Base-by-base conservation (phyloP, 1,284 basidiomycete species). In the Hypsizygus ulmarius region DNA sequence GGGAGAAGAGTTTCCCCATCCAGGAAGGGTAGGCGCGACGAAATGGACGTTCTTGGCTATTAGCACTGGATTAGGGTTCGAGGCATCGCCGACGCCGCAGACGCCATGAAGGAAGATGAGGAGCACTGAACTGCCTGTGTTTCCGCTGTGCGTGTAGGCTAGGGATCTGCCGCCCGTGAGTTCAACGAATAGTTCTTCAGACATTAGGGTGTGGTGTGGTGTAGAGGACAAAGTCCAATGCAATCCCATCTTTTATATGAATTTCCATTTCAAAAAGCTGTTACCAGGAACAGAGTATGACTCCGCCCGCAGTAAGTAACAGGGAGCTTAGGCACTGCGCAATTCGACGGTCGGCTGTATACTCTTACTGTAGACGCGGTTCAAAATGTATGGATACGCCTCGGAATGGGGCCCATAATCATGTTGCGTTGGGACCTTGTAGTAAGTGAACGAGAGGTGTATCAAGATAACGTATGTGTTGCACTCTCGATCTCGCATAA, bases 1-100 rank as follows among this genome's bases (percentile, higher is more conserved):
- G 2, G 76, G 69, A 1, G 79, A 78, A 0, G 79, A 73, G 42
- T 67, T 66, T 1, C 77, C 72, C 79, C 79, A 81, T 0, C 79
- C 79, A n/a, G 77, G 73, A 14, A 81, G 71, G 2, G 78, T 75
- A 1, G 77, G 78, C n/a, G 70, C 65, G 39, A 82, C 57, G 47
- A 64, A 62, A 52, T 75, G 77, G 2, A 75, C 56, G 32, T 67
- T 56, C 53, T 67, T 72, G 18, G 71, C 65, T 3, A 65, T 35
- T 43, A 79, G 57, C 18, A 61, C 53, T 10, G 57, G 63, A 5
- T 69, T 63, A 2, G 62, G 50, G 1, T 52, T 46, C 33, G 64
- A 61, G 6, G 69, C 68, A 21, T 68, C 65, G 1, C 78, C 79
- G 21, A 81, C 58, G 32, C 67, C 62, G 58, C 81, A 79, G 5